These are phyloP conservation scores for Thoreauomyces humboldtii DNA, from an alignment of 192 early-diverging fungal genomes.

Conservation along the genomic window DNA sequence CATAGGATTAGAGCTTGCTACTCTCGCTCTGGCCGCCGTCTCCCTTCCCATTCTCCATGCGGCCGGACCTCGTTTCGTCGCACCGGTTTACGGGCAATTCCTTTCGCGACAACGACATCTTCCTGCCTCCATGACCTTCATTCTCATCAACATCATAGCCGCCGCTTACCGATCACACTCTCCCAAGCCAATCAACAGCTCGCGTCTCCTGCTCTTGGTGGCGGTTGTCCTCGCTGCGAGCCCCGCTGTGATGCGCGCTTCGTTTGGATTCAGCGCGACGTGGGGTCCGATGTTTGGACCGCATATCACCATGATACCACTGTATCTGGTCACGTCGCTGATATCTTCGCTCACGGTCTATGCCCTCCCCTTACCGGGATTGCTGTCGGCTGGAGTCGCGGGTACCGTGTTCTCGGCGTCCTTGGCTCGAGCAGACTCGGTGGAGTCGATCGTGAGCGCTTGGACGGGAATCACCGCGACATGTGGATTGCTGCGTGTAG, in stretches of 20 bases:
- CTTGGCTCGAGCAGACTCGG: not conserved
- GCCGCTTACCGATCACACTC: not conserved
- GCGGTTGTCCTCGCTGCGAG: not conserved
- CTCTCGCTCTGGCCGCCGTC: not conserved
- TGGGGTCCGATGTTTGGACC: constrained; percentile 3
- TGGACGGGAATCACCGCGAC: not conserved
- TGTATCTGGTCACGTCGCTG: constrained; percentile 4
- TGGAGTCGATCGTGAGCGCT: not conserved
- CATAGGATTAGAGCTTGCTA: not conserved
- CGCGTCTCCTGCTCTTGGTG: not conserved
- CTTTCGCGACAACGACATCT: constrained; percentile 7
- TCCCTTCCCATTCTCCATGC: not conserved
- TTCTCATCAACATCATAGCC: not conserved
- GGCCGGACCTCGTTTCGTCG: constrained; percentile 9
- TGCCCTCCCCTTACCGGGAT: not conserved
- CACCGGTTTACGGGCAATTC: constrained; percentile 27
- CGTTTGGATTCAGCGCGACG: not conserved
- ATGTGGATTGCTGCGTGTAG: not conserved
- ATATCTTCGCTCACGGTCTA: not conserved
- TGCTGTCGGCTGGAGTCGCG: not conserved
- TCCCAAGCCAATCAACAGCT: not conserved
- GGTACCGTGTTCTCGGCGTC: not conserved
- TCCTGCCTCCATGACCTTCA: not conserved
- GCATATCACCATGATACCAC: constrained; percentile 1
- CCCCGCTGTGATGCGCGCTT: not conserved